These are phyloP conservation scores for Polytrichum formosum DNA, from an alignment of 225 moss, liverwort and hornwort species.

Conservation along the genomic window DNA sequence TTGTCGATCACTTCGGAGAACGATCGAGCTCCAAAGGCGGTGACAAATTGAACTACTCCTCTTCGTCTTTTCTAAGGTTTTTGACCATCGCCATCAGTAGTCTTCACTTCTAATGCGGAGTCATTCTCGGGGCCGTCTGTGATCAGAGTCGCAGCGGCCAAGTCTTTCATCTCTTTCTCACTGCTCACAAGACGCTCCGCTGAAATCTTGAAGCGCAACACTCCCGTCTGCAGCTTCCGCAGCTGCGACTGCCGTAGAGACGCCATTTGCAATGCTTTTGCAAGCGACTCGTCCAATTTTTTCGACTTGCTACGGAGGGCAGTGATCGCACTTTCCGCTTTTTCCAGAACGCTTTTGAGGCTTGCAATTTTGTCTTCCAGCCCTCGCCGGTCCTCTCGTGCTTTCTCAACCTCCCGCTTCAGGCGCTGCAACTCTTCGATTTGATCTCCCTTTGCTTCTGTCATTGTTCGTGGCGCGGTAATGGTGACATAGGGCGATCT, in stretches of 20 bases:
- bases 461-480: too few relatives aligned
- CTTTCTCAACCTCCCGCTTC: constrained; percentile 45
- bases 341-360: constrained; percentile 48
- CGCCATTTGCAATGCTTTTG: constrained; percentile 34
- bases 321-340: constrained; percentile 46
- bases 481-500: too few relatives aligned
- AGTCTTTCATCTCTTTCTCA: constrained; percentile 53
- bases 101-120: neutral
- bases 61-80: too few relatives aligned
- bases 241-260: constrained; percentile 53
- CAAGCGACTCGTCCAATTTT: constrained; percentile 45
- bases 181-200: constrained; percentile 45
- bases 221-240: constrained; percentile 44
- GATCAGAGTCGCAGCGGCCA: constrained; percentile 34
- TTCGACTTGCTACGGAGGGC: constrained; percentile 45
- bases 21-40: too few relatives aligned
- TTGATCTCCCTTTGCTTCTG: constrained; percentile 33
- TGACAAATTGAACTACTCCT: too few relatives aligned
- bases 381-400: constrained; percentile 24
- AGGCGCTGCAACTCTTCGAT: constrained; percentile 36
- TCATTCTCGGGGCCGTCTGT: constrained; percentile 39
- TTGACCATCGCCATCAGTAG: too few relatives aligned
- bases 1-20: too few relatives aligned
- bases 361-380: constrained; percentile 53
- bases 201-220: constrained; percentile 50